These are phyloP conservation scores for Lachancea dasiensis DNA, from an alignment of 805 yeast species.

Conservation along the genomic window DNA sequence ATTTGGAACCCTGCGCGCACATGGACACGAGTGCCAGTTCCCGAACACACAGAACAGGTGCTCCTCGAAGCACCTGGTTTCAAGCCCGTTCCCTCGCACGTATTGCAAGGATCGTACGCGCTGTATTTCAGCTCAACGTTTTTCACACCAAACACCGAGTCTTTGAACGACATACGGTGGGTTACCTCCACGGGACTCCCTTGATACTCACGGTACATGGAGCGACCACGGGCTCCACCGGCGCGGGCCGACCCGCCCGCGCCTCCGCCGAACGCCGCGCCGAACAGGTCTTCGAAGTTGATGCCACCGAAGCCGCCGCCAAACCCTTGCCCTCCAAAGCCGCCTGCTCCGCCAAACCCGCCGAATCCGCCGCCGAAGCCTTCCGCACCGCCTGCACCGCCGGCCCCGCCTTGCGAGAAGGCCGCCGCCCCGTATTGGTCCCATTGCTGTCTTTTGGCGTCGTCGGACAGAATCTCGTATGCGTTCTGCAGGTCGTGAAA, in stretches of 20 bases:
- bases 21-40: constrained; percentile 87
- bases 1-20: constrained; percentile 90
- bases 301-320: constrained; percentile 39
- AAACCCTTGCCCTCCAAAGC: constrained; percentile 29
- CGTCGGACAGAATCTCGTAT: constrained; percentile 84
- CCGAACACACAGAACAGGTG: constrained; percentile 85
- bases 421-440: constrained; percentile 91
- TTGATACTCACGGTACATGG: constrained; percentile 59
- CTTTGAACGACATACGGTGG: constrained; percentile 72
- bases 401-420: constrained; percentile 54
- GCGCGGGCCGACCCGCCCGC: constrained; percentile 26
- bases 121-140: constrained; percentile 60
- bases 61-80: constrained; percentile 62
- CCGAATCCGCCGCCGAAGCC: constrained; percentile 35
- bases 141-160: constrained; percentile 74
- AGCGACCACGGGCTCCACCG: constrained; percentile 32
- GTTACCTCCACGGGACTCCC: constrained; percentile 86
- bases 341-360: constrained; percentile 42
- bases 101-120: constrained; percentile 66
- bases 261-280: constrained; percentile 45
- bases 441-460: constrained; percentile 77
- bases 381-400: constrained; percentile 41
- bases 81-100: constrained; percentile 84
- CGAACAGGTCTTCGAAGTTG: constrained; percentile 61
- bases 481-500: constrained; percentile 94